Conservation (phyloP, 2,329 filamentous ascomycete species). For the Curvularia verruculosa region DNA sequence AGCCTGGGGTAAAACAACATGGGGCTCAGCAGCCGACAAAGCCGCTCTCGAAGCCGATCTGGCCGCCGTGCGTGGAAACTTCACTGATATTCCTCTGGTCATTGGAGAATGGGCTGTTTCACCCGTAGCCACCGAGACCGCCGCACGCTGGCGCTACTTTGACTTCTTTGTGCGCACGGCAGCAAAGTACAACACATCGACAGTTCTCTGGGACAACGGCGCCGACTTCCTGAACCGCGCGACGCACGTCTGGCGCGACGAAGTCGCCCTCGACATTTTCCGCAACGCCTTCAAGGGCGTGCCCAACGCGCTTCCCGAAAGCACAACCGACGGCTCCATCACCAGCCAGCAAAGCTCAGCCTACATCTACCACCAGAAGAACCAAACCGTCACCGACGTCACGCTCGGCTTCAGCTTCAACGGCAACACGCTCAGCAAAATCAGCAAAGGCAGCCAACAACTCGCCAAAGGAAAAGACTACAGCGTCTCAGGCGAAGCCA, state of each 20-base stretch:
- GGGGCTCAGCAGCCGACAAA: conserved; percentile 63
- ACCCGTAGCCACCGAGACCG: conserved; percentile 58
- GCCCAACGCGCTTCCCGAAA: conserved; percentile 59
- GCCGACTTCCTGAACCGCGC: conserved; percentile 61
- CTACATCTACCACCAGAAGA: conserved; percentile 60
- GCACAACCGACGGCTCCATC: conserved; percentile 56
- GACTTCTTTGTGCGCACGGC: conserved; percentile 60
- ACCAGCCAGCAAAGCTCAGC: conserved; percentile 59
- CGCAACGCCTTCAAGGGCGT: conserved; percentile 53
- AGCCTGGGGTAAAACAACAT: conserved; percentile 65
- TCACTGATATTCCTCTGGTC: conserved; percentile 61
- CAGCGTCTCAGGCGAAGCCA: conserved; percentile 49
- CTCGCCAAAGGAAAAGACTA: conserved; percentile 56
- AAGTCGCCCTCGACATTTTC: conserved; percentile 56
- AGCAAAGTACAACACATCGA: conserved; percentile 57
- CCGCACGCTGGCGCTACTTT: conserved; percentile 64
- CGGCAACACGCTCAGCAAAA: conserved; percentile 57
- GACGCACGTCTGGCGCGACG: conserved; percentile 59
- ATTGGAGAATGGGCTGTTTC: conserved; percentile 65
- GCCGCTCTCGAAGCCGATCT: conserved; percentile 58
- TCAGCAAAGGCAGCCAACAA: conserved; percentile 45
- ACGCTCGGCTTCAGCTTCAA: conserved; percentile 60
- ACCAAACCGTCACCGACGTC: conserved; percentile 52
- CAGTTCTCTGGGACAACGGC: conserved; percentile 66
- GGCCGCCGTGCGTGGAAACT: conserved; percentile 59